Evolutionary conservation across 768 basidiomycete genomes (phyloP).

Genomic region (Mycena crocata): DNA sequence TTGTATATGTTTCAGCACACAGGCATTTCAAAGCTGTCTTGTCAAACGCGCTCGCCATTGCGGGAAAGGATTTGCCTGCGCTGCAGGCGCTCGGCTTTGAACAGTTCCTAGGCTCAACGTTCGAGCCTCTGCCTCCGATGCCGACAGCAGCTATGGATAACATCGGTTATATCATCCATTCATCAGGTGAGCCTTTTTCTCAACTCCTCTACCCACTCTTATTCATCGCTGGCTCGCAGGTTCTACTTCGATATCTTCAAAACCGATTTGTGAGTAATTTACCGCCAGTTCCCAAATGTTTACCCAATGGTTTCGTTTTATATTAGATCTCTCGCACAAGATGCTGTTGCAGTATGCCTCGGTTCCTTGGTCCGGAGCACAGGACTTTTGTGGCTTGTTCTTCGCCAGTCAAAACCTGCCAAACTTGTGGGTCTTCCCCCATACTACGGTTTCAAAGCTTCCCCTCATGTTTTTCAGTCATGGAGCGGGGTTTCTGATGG

Average conservation of each 20-base stretch:
- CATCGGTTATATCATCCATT: conserved; percentile 3
- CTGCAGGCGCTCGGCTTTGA: conserved; percentile 7
- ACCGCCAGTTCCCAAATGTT: not conserved
- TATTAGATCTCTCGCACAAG: conserved; percentile 19
- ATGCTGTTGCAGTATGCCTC: conserved; percentile 5
- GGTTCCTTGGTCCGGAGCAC: not conserved
- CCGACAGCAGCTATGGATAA: not conserved
- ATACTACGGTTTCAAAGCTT: too few species aligned
- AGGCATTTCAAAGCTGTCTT: not conserved
- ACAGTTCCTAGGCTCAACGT: not conserved
- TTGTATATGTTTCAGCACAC: conserved; percentile 14
- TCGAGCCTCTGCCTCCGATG: not conserved
- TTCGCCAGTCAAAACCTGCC: conserved; percentile 1
- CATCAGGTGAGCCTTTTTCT: not conserved
- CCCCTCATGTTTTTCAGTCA: not conserved
- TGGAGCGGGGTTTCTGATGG: not conserved
- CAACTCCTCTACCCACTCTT: not conserved
- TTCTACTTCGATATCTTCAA: conserved; percentile 24
- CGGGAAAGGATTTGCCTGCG: conserved; percentile 1
- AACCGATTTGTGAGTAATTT: conserved; percentile 19
- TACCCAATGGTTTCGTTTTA: not conserved
- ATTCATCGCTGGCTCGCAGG: conserved; percentile 1
- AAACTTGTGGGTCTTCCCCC: conserved; percentile 1
- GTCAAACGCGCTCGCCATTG: not conserved
- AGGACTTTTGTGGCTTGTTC: conserved; percentile 19